Evolutionary conservation across 202 grass and related monocot species (phyloP).

Genomic region (Digitaria exilis): DNA sequence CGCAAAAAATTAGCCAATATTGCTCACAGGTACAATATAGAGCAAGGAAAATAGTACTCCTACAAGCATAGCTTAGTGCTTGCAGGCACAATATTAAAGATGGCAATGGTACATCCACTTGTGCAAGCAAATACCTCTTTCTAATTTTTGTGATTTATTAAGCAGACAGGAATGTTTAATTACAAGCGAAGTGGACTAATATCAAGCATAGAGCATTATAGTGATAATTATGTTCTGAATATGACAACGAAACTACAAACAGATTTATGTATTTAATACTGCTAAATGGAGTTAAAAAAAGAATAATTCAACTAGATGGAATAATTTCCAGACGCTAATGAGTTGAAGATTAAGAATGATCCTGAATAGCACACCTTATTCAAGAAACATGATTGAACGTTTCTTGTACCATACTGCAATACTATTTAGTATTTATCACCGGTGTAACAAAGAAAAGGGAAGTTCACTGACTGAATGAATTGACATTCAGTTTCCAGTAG

Average conservation of each 20-base stretch:
- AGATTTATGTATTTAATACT: background rate
- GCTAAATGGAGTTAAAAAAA: background rate
- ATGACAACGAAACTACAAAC: background rate
- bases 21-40: slow-evolving; percentile 26
- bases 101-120: slow-evolving; percentile 5
- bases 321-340: background rate
- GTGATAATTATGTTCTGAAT: background rate
- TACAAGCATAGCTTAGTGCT: slow-evolving; percentile 16
- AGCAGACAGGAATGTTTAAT: background rate
- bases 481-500: slow-evolving; percentile 17
- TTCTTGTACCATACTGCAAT: slow-evolving; percentile 12
- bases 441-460: slow-evolving; percentile 17
- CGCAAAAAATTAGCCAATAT: background rate
- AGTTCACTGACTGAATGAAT: slow-evolving; percentile 39
- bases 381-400: slow-evolving; percentile 6
- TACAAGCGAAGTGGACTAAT: background rate
- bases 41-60: too few relatives aligned
- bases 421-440: background rate
- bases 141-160: slow-evolving; percentile 22
- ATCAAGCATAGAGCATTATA: background rate
- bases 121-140: background rate
- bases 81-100: slow-evolving; percentile 5
- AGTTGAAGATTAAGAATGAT: slow-evolving; percentile 6
- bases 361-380: background rate
- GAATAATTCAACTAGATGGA: background rate